These are phyloP conservation scores for Fusarium neocosmosporiellum DNA, from an alignment of 2,329 filamentous ascomycete species.

Conservation along the genomic window DNA sequence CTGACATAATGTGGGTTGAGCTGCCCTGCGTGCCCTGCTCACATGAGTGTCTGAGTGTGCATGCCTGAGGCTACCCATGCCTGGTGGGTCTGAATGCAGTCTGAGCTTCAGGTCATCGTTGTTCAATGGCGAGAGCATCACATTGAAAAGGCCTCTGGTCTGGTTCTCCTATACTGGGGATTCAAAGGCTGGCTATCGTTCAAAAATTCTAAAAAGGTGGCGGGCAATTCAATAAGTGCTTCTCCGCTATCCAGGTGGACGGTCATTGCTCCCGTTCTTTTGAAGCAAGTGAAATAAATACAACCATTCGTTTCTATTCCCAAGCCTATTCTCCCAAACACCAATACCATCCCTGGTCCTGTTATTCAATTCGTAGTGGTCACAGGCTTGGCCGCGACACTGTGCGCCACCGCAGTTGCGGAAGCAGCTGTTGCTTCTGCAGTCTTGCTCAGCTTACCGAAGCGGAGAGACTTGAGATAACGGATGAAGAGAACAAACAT, in stretches of 20 bases:
- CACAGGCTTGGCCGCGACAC: conserved; percentile 47
- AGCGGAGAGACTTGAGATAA: conserved; percentile 78
- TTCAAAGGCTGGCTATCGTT: neutral
- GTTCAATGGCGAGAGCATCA: neutral
- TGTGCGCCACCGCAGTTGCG: conserved; percentile 56
- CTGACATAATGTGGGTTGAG: conserved; percentile 34
- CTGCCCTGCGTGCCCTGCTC: neutral
- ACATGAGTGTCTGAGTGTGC: neutral
- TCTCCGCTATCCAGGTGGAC: conserved; percentile 1
- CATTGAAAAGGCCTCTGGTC: neutral
- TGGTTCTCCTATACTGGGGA: neutral
- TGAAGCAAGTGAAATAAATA: conserved; percentile 27
- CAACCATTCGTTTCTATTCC: conserved; percentile 35
- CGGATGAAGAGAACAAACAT: conserved; percentile 87
- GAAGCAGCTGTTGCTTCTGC: conserved; percentile 69
- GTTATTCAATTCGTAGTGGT: conserved; percentile 29
- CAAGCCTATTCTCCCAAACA: conserved; percentile 25
- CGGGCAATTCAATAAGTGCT: neutral
- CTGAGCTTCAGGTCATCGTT: neutral
- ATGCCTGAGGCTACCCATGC: neutral
- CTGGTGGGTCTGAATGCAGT: neutral
- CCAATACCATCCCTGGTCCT: conserved; percentile 13
- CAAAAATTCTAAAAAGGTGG: neutral
- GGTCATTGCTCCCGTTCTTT: conserved; percentile 21
- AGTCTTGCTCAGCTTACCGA: conserved; percentile 75